Conservation (phyloP, 176 grass and related monocot genomes). For the Typha latifolia region DNA sequence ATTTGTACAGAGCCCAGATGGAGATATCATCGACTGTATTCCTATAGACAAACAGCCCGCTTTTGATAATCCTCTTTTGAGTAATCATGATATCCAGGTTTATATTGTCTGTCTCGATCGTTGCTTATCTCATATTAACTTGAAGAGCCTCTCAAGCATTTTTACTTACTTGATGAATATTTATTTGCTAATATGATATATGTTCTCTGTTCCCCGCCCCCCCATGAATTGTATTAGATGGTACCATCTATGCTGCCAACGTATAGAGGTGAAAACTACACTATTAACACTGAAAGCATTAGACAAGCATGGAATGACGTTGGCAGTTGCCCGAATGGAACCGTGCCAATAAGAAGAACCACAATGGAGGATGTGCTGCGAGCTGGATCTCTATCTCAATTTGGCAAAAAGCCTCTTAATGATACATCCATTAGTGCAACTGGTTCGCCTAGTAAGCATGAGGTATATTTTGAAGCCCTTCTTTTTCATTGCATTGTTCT, state of each 20-base stretch:
- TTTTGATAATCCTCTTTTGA: neutral
- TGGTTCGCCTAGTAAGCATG: no score
- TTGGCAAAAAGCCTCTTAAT: constrained; percentile 2
- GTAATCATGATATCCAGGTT: neutral
- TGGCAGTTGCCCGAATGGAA: neutral
- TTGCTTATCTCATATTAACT: neutral
- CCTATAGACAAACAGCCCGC: neutral
- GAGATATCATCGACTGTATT: constrained; percentile 1
- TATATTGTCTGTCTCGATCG: neutral
- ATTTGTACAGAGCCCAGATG: neutral
- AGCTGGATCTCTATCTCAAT: neutral
- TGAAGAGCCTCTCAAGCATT: no score
- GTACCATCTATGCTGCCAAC: no score
- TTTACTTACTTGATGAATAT: no score
- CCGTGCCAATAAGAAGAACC: constrained; percentile 5
- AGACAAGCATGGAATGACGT: neutral
- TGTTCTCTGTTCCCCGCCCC: no score
- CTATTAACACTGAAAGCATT: neutral
- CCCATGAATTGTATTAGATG: no score
- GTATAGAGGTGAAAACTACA: neutral
- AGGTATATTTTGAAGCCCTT: no score
- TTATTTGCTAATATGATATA: no score
- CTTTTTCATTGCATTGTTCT: no score
- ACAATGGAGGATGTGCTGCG: constrained; percentile 9
- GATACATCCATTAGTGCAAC: no score